Evolutionary conservation across 169 alveolate species (phyloP), one percentile per base, ranked within the genome.

Genomic region (Pseudocohnilembus persalinus): DNA sequence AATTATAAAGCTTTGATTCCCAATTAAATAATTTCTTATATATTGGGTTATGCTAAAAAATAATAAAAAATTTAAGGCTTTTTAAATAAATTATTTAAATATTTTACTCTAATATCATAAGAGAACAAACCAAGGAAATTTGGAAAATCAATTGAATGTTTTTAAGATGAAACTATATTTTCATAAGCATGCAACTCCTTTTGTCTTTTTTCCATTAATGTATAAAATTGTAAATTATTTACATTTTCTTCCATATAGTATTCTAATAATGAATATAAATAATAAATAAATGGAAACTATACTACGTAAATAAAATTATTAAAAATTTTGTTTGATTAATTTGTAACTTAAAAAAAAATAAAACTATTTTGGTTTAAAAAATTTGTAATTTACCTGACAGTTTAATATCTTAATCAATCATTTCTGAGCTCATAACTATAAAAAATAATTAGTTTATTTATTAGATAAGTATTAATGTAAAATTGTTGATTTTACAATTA

Each of bases 61-160:
- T 34, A 64, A 16, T 11, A 28, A 20, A 4, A 49, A 29, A 64
- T 29, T 0, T 6, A 11, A 49, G 4, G 20, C 4, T 49, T 11
- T 49, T 49, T 49, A 0, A 29, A 16, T 35, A 4, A 20, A 49
- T 49, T 49, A 0, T 25, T 0, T 35, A 63, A 32, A 32, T 78
- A 31, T 24, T 34, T 49, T 79, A 79, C 84, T 79, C 84, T 79
- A 20, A 79, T 79, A 29, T 79, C 84, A 63, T 49, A 79, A 28
- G 84, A 79, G 1, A 49, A 79, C 24, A 49, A 28, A 29, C 84
- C 84, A 0, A 79, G 31, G 20, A 79, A 34, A 28, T 63, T 28
- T 49, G 76, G 29, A 16, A 0, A 0, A 28, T 79, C 0, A 0
- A 49, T 64, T 49, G 34, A 28, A 34, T 33, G 28, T 34, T 77